phyloP scores from a whole-genome alignment of 225 moss, liverwort and hornwort species.

The Marchantia polymorpha region DNA sequence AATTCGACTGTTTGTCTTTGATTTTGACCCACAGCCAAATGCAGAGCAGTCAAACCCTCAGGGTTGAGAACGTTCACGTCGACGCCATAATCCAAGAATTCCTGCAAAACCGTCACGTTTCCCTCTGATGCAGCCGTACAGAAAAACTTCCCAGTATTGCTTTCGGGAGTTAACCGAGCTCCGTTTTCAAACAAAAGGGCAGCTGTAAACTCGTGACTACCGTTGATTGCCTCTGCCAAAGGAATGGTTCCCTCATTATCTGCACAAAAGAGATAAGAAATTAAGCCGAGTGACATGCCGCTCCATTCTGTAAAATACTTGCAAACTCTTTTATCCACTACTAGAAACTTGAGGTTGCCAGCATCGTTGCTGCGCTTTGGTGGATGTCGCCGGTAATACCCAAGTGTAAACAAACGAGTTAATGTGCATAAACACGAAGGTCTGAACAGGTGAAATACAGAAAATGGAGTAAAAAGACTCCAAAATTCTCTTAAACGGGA shows the following conservation, averaged over 20 bases:
- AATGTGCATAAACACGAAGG: too few relatives aligned
- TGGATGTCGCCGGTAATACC: background rate
- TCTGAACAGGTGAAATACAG: too few relatives aligned
- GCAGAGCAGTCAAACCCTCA: constrained; percentile 72
- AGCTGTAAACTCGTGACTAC: constrained; percentile 53
- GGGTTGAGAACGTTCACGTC: constrained; percentile 52
- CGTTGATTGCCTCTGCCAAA: constrained; percentile 59
- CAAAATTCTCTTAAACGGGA: background rate
- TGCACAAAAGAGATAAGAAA: constrained; percentile 31
- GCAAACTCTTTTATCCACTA: background rate
- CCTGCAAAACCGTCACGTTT: constrained; percentile 48
- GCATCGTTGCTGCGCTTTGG: background rate
- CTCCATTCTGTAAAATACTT: background rate
- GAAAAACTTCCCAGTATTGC: constrained; percentile 53
- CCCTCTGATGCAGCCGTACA: constrained; percentile 52
- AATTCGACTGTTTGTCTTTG: constrained; percentile 41
- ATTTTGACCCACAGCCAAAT: constrained; percentile 57
- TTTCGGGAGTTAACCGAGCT: constrained; percentile 52
- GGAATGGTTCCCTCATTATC: constrained; percentile 77
- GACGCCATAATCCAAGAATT: constrained; percentile 57
- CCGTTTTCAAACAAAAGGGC: constrained; percentile 63
- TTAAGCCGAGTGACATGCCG: background rate
- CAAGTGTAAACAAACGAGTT: too few relatives aligned
- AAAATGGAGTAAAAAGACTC: background rate
- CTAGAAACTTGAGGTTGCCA: background rate